Percentiles rank a stretch among this genome's conserved stretches.
These are phyloP conservation scores for Diplosphaera chodatii DNA, from an alignment of 139 green algal species.

Conservation along the genomic window DNA sequence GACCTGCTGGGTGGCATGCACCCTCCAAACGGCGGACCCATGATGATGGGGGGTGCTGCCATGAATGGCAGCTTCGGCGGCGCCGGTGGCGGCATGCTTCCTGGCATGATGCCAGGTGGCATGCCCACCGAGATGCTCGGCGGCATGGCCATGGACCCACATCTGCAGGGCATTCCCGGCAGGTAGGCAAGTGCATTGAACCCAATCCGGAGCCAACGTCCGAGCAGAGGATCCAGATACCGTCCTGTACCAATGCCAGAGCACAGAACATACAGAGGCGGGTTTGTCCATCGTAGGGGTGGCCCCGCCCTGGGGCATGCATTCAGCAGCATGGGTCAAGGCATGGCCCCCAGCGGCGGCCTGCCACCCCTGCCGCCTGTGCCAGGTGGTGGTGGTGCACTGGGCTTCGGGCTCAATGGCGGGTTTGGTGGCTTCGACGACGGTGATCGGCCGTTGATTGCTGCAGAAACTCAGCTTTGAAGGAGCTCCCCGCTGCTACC, in stretches of 20 bases:
- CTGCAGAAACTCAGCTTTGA: neutral
- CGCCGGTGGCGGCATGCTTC: neutral
- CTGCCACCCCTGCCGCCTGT: neutral
- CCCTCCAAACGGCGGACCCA: neutral
- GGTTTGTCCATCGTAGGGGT: too few species aligned
- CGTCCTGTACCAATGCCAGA: too few species aligned
- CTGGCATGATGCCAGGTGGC: conserved; percentile 3
- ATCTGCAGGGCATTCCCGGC: neutral
- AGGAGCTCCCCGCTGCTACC: too few species aligned
- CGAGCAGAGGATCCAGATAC: too few species aligned
- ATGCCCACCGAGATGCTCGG: too few species aligned
- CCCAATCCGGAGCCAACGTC: too few species aligned
- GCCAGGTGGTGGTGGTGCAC: neutral
- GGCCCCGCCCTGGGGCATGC: too few species aligned
- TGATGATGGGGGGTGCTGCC: neutral
- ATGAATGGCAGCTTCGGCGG: neutral
- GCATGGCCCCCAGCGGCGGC: neutral
- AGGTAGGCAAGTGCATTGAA: too few species aligned
- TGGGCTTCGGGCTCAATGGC: neutral
- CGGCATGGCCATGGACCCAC: too few species aligned
- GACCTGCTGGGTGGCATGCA: neutral
- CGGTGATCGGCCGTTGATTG: neutral
- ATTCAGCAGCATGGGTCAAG: neutral
- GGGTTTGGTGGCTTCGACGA: neutral
- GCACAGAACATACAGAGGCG: too few species aligned